Percentiles rank a stretch among this genome's conserved stretches.
Evolutionary conservation across 306 rosid genomes (phyloP).

Genomic region (Hippophae rhamnoides): DNA sequence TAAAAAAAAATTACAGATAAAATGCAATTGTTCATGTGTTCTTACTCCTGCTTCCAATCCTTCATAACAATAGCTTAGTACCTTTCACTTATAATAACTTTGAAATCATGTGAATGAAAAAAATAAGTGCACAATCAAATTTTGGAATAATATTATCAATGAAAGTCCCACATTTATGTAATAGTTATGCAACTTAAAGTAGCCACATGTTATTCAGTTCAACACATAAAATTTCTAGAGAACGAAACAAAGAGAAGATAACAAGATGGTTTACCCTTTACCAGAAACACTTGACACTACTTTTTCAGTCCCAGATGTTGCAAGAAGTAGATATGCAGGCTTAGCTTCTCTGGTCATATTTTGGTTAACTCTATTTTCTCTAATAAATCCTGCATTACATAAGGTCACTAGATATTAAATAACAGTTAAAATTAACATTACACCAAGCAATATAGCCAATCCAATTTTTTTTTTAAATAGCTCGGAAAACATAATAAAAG

Average conservation of each 20-base stretch:
- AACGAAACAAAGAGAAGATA: not conserved
- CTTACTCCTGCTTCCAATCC: too few species aligned
- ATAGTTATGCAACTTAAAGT: not conserved
- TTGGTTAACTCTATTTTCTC: conserved; percentile 70
- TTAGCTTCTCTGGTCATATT: conserved; percentile 48
- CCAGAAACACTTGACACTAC: conserved; percentile 29
- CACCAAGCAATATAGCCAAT: not conserved
- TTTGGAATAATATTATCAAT: not conserved
- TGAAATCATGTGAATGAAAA: too few species aligned
- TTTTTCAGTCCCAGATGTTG: conserved; percentile 34
- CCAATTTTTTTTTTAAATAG: not conserved
- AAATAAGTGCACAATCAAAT: not conserved
- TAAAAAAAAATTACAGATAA: too few species aligned
- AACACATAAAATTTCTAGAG: not conserved
- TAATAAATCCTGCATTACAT: conserved; percentile 45
- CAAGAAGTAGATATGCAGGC: conserved; percentile 36
- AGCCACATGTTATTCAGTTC: not conserved
- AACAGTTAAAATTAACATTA: conserved; percentile 11
- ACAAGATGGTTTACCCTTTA: conserved; percentile 42
- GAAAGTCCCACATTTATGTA: not conserved
- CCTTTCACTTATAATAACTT: not conserved
- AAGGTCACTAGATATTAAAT: conserved; percentile 23
- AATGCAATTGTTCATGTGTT: too few species aligned
- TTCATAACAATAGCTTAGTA: not conserved
- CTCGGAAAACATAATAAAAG: not conserved